Percentiles rank a stretch among this genome's conserved stretches.
These are phyloP conservation scores for Plasmodium gonderi DNA, from an alignment of 169 alveolate genomes.

Conservation along the genomic window DNA sequence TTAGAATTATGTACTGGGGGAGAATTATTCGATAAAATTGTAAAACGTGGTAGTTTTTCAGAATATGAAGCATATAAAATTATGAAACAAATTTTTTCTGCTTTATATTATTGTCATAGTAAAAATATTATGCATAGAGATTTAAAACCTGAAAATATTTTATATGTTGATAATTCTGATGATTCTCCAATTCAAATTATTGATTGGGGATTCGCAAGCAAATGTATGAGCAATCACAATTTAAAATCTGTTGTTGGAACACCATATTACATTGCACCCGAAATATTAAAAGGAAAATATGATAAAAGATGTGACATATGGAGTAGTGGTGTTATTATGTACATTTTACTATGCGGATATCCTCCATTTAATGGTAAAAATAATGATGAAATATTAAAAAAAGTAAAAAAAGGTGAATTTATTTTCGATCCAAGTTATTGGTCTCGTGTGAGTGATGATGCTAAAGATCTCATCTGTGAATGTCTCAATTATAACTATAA, in stretches of 20 bases:
- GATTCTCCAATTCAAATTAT: conserved; percentile 93
- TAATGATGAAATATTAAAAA: conserved; percentile 88
- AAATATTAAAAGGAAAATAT: conserved; percentile 93
- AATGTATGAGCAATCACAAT: conserved; percentile 89
- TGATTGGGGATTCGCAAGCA: conserved; percentile 94
- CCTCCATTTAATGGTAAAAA: conserved; percentile 91
- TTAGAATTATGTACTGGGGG: conserved; percentile 96
- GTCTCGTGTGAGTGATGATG: conserved; percentile 90
- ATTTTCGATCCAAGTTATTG: conserved; percentile 92
- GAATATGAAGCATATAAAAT: conserved; percentile 93
- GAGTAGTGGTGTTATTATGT: conserved; percentile 94
- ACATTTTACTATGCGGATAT: conserved; percentile 84
- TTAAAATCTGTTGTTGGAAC: conserved; percentile 92
- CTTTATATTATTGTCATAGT: conserved; percentile 93
- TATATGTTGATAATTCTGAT: conserved; percentile 89
- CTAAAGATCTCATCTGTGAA: conserved; percentile 90
- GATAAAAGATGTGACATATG: conserved; percentile 95
- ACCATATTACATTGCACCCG: conserved; percentile 98
- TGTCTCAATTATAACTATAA: conserved; percentile 89
- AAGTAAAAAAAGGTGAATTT: conserved; percentile 88
- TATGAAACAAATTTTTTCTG: conserved; percentile 94
- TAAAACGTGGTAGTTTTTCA: conserved; percentile 89
- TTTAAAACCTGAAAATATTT: conserved; percentile 97
- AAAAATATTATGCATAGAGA: conserved; percentile 95
- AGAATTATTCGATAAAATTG: conserved; percentile 96